Evolutionary conservation across 352 stramenopile species (phyloP).

Genomic region (Phytophthora quininea): DNA sequence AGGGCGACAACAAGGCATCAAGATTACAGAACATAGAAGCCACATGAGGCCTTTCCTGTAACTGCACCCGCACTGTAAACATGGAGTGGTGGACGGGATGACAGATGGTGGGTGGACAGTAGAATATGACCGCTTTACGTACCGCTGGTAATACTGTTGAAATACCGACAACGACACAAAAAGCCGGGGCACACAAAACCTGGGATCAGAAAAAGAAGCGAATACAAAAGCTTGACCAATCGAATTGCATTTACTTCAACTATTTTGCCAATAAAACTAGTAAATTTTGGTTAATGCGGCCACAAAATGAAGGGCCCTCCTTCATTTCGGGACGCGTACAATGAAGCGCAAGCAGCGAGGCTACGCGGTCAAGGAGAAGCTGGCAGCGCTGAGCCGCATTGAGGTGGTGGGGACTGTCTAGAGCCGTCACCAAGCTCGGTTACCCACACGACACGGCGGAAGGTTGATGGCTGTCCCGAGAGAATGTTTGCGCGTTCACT

Average conservation of each 20-base stretch:
- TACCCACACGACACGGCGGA: conserved; percentile 3
- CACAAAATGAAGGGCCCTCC: background rate
- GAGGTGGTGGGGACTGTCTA: background rate
- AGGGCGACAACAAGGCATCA: no score
- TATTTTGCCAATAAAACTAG: background rate
- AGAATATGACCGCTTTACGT: background rate
- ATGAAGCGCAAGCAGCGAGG: background rate
- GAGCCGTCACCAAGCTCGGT: background rate
- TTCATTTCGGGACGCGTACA: background rate
- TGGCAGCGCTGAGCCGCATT: conserved; percentile 1
- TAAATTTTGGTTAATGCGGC: conserved; percentile 2
- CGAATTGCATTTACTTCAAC: background rate
- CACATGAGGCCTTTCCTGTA: no score
- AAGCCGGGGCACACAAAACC: conserved; percentile 1
- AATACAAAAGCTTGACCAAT: background rate
- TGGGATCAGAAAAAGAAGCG: background rate
- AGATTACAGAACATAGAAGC: no score
- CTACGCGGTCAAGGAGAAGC: conserved; percentile 1
- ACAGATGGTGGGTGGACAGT: background rate
- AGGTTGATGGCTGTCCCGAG: background rate
- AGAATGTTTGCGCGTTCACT: background rate
- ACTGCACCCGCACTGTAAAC: no score
- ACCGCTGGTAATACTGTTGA: background rate
- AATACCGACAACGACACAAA: conserved; percentile 10
- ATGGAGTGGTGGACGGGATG: no score